These are phyloP conservation scores for Boeremia exigua DNA, from an alignment of 2,329 filamentous ascomycete genomes.

Conservation along the genomic window DNA sequence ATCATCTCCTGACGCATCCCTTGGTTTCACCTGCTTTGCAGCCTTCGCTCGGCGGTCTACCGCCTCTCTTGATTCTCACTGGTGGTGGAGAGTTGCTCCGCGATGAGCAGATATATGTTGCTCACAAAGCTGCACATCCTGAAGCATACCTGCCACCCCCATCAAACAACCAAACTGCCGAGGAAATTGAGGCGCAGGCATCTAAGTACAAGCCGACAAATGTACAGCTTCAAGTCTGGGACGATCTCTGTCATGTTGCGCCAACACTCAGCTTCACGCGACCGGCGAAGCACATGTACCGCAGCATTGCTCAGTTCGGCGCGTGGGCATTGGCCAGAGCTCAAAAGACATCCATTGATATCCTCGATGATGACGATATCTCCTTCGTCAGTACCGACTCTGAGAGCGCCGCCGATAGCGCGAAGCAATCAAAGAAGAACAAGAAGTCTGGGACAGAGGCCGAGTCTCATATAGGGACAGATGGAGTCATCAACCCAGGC, in stretches of 20 bases:
- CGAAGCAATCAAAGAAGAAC: not conserved
- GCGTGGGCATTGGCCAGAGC: slow-evolving; percentile 88
- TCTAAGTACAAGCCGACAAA: slow-evolving; percentile 82
- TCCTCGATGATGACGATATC: slow-evolving; percentile 77
- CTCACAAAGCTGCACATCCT: slow-evolving; percentile 92
- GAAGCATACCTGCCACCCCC: slow-evolving; percentile 70
- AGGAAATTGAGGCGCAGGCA: slow-evolving; percentile 67
- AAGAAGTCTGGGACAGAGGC: slow-evolving; percentile 25
- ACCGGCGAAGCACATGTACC: slow-evolving; percentile 96
- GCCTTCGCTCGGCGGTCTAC: slow-evolving; percentile 85
- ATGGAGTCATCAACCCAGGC: slow-evolving; percentile 22
- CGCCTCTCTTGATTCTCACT: slow-evolving; percentile 83
- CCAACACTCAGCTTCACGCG: slow-evolving; percentile 93
- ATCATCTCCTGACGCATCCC: slow-evolving; percentile 83
- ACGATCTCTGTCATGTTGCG: slow-evolving; percentile 89
- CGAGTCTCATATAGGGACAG: slow-evolving; percentile 25
- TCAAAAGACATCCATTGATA: slow-evolving; percentile 80
- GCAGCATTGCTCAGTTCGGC: slow-evolving; percentile 89
- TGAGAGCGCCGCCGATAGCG: slow-evolving; percentile 21
- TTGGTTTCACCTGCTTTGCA: slow-evolving; percentile 89
- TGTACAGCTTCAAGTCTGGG: slow-evolving; percentile 95
- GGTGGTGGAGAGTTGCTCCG: slow-evolving; percentile 88
- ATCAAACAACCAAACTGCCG: slow-evolving; percentile 52
- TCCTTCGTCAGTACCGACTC: slow-evolving; percentile 72
- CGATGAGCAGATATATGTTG: slow-evolving; percentile 94